Evolutionary conservation across 2,329 filamentous ascomycete species (phyloP).

Genomic region (Sporothrix pseudoabietina): DNA sequence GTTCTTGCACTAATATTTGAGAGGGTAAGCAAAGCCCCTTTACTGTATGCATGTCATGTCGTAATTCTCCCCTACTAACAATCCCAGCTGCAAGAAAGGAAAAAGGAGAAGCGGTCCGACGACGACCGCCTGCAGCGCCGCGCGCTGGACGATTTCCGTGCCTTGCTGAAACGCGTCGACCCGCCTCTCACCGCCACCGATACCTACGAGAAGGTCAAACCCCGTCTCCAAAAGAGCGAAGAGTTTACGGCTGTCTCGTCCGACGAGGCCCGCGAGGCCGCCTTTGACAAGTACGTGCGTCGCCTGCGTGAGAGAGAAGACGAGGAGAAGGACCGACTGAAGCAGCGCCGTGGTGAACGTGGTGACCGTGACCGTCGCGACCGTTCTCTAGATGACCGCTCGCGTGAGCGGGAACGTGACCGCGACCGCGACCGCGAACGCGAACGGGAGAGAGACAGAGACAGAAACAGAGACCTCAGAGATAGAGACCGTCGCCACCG

Average conservation of each 20-base stretch:
- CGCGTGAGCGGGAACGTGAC: slow-evolving; percentile 48
- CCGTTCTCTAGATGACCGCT: slow-evolving; percentile 34
- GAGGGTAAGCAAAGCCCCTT: slow-evolving; percentile 55
- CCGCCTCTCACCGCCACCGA: slow-evolving; percentile 77
- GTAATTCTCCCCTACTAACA: neutral
- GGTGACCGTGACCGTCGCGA: slow-evolving; percentile 51
- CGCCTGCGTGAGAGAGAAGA: slow-evolving; percentile 91
- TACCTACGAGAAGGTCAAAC: slow-evolving; percentile 84
- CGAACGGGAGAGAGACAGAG: slow-evolving; percentile 34
- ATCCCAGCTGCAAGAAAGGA: slow-evolving; percentile 77
- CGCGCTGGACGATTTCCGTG: slow-evolving; percentile 80
- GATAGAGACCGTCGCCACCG: slow-evolving; percentile 3
- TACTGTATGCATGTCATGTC: neutral
- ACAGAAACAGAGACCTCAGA: neutral
- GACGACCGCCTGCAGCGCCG: slow-evolving; percentile 86
- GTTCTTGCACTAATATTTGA: slow-evolving; percentile 81
- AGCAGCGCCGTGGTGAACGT: slow-evolving; percentile 47
- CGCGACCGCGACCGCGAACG: slow-evolving; percentile 48
- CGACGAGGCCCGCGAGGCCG: slow-evolving; percentile 78
- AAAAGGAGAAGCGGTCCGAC: slow-evolving; percentile 77
- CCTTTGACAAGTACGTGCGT: slow-evolving; percentile 89
- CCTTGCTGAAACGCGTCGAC: slow-evolving; percentile 84
- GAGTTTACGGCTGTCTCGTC: slow-evolving; percentile 82
- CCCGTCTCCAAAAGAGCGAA: slow-evolving; percentile 75
- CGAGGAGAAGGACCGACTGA: slow-evolving; percentile 65